Evolutionary conservation across 768 basidiomycete genomes (phyloP), one percentile per base, ranked within the genome.

Genomic region (Lactarius indigo): DNA sequence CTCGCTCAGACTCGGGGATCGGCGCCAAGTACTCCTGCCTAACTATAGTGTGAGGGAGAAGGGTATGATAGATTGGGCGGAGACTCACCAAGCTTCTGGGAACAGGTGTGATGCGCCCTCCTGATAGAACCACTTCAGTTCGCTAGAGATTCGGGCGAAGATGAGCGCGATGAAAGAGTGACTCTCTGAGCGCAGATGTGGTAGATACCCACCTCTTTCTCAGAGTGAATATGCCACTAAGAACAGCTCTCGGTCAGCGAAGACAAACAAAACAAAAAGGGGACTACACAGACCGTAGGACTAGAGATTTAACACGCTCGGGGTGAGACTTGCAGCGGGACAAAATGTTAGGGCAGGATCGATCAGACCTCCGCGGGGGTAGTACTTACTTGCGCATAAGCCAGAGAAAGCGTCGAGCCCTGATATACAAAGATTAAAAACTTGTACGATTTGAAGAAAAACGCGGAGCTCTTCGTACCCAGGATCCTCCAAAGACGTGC

Each of bases 401-500:
- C 88, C 61, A 96, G 77, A 6, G 92, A 84, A 13, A 98, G 82
- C 4, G 95, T 96, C 5, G 92, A 94, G 2, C 96, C 95, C 91
- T 87, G 35, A 37, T 13, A 37, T 37, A 37, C 35, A 37, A 37
- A 12, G 10, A 37, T 37, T 33, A 12, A 37, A 37, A 23, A 26
- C 41, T 28, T 3, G n/a, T 33, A 39, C 20, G 35, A 57, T 23
- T 23, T 0, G 18, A 37, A 2, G 23, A 44, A 4, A 23, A 28
- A 74, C 10, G 42, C 9, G 6, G 13, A 63, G 39, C 17, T 10
- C 10, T 33, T 15, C 80, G 59, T 70, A 90, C 91, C 94, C 95
- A 96, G 58, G 90, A 92, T 10, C 95, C 95, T 33, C 96, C 96
- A 74, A 98, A 97, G 31, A 97, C 92, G 64, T 96, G 88, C 95